These are phyloP conservation scores for Prunus fruticosa DNA, from an alignment of 306 rosid genomes.

Conservation along the genomic window DNA sequence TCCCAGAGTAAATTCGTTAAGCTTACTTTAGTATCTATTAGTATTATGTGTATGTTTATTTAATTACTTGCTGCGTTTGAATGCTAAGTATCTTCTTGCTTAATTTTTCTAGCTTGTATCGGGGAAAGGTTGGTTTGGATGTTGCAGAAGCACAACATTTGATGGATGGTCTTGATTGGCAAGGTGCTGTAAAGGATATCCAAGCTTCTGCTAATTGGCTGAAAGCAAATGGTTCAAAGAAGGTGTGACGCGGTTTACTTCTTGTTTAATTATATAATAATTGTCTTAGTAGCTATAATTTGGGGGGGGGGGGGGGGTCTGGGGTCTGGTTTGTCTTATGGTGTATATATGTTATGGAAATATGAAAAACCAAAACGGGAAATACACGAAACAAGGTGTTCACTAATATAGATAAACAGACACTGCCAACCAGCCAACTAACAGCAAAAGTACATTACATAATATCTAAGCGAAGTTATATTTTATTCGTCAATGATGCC, in stretches of 20 bases:
- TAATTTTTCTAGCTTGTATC: conserved; percentile 44
- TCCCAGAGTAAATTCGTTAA: conserved; percentile 67
- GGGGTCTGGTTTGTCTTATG: background rate
- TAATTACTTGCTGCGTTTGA: conserved; percentile 2
- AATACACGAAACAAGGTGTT: background rate
- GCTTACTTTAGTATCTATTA: background rate
- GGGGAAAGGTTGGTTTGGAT: conserved; percentile 89
- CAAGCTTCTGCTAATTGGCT: conserved; percentile 88
- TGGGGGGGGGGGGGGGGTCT: conserved; percentile 8
- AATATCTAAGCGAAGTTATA: background rate
- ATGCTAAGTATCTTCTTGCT: background rate
- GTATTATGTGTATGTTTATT: background rate
- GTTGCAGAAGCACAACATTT: conserved; percentile 92
- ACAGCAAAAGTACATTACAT: background rate
- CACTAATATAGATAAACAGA: background rate
- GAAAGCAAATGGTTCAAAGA: conserved; percentile 84
- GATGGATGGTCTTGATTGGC: conserved; percentile 93
- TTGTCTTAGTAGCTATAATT: background rate
- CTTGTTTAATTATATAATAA: background rate
- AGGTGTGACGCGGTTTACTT: conserved; percentile 42
- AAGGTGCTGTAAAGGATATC: conserved; percentile 88
- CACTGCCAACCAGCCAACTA: background rate
- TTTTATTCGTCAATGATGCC: background rate
- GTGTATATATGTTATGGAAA: background rate
- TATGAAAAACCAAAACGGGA: background rate